Percentiles rank a stretch among this genome's conserved stretches.
phyloP scores from a whole-genome alignment of 345 rosid genomes.

The Gossypium arboreum region DNA sequence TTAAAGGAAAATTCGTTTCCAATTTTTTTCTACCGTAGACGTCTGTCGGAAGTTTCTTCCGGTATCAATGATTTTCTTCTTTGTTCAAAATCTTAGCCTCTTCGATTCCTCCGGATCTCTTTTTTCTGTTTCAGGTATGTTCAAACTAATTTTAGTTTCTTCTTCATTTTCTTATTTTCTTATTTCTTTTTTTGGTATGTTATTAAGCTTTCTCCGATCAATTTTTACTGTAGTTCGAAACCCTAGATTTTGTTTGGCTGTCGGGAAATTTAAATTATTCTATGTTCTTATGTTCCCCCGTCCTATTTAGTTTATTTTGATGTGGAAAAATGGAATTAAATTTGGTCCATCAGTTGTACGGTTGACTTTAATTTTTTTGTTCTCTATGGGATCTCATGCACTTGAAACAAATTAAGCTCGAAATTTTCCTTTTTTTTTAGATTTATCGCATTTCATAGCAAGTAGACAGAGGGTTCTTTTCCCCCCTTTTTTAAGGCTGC shows the following conservation, averaged over 20 bases:
- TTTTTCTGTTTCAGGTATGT: conserved; percentile 28
- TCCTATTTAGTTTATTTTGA: conserved; percentile 1
- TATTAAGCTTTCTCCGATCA: conserved; percentile 10
- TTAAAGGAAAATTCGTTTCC: conserved; percentile 21
- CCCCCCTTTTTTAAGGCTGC: background rate
- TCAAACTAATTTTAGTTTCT: conserved; percentile 7
- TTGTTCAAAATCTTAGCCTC: conserved; percentile 5
- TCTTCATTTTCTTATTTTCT: background rate
- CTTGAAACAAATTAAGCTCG: conserved; percentile 13
- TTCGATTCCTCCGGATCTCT: background rate
- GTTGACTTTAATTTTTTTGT: conserved; percentile 6
- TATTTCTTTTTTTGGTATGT: conserved; percentile 5
- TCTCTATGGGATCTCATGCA: conserved; percentile 12
- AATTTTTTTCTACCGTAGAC: conserved; percentile 37
- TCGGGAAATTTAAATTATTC: conserved; percentile 15
- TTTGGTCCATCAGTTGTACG: conserved; percentile 14
- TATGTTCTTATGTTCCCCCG: background rate
- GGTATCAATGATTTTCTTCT: conserved; percentile 28
- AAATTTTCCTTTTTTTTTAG: background rate
- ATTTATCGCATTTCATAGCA: conserved; percentile 10
- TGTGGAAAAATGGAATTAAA: conserved; percentile 6
- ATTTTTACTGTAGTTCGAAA: conserved; percentile 20
- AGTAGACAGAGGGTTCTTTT: background rate
- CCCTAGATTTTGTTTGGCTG: conserved; percentile 39
- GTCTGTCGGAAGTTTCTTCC: conserved; percentile 48